Evolutionary conservation across 192 early-diverging fungal species (phyloP), one percentile per base, ranked within the genome.

Genomic region (Glomus cerebriforme): DNA sequence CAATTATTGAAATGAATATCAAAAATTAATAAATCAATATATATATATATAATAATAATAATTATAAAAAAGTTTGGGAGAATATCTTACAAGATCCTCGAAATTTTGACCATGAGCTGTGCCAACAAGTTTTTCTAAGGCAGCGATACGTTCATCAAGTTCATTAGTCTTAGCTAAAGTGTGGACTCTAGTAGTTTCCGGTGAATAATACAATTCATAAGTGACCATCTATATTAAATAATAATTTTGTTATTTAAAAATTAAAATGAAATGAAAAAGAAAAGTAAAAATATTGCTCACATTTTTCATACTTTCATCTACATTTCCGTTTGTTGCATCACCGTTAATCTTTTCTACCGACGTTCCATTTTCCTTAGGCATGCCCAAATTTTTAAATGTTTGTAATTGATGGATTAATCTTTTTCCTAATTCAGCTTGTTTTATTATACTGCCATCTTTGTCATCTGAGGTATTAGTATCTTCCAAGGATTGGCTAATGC

Each of bases 161-260:
- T 92, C 88, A 9, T 86, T 81, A 45, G 90, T 79, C 69, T 92
- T 91, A 27, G 85, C 84, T 31, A 88, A 85, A 19, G 87, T 85
- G 37, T 86, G 84, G 24, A 85, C 59, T 73, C 86, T 85, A 13
- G 87, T 84, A 29, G 89, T 86, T 37, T 90, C 87, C 17, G 92
- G 92, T 24, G 88, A 92, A 75, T 92, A 94, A 78, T 83, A 92
- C 2, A 93, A 82, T 76, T 94, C 93, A 78, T 94, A 93, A 12
- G 92, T 93, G 5, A 94, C 84, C 63, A 85, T 84, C 87, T 87
- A 83, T 34, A 7, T 65, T 19, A 22, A 37, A 37, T 4, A 43
- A 43, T 31, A 62, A 26, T 3, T 66, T 12, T 13, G 26, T 0
- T 26, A 29, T 29, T 34, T 68, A 68, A 27, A 43, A 43, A 62